These are phyloP conservation scores for Lichtheimia ornata DNA, from an alignment of 371 early-diverging fungal species.

Conservation along the genomic window DNA sequence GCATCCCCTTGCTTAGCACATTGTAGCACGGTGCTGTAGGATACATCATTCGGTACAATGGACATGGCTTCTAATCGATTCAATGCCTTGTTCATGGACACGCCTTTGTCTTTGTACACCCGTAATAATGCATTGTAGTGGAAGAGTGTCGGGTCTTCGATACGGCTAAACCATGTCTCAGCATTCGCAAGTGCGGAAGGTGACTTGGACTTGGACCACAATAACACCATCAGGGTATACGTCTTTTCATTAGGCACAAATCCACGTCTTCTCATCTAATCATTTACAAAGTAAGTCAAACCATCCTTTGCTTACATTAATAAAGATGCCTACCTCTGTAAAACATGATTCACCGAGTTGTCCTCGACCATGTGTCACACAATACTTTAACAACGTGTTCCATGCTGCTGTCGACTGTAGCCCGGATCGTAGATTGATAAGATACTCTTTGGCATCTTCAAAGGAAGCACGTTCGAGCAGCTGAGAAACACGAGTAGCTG, in stretches of 20 bases:
- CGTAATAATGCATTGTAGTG: slow-evolving; percentile 33
- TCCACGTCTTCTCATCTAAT: slow-evolving; percentile 37
- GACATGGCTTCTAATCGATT: slow-evolving; percentile 5
- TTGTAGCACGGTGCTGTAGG: slow-evolving; percentile 19
- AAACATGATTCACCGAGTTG: slow-evolving; percentile 12
- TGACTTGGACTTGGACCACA: slow-evolving; percentile 23
- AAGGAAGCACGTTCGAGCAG: slow-evolving; percentile 6
- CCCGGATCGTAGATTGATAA: slow-evolving; percentile 4
- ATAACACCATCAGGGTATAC: slow-evolving; percentile 28
- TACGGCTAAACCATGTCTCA: slow-evolving; percentile 13
- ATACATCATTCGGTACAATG: slow-evolving; percentile 1
- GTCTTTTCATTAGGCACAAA: slow-evolving; percentile 38
- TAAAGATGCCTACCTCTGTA: slow-evolving; percentile 5
- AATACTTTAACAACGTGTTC: slow-evolving; percentile 12
- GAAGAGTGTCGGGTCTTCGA: slow-evolving; percentile 15
- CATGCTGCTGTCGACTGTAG: slow-evolving; percentile 17
- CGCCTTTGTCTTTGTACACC: slow-evolving; percentile 19
- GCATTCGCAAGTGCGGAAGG: slow-evolving; percentile 26
- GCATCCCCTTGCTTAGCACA: slow-evolving; percentile 10
- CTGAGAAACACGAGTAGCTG: slow-evolving; percentile 10
- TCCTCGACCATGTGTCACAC: slow-evolving; percentile 10
- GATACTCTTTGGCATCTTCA: slow-evolving; percentile 16
- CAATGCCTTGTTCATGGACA: slow-evolving; percentile 13
- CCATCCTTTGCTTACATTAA: too few species aligned
- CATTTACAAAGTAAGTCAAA: not conserved